Evolutionary conservation across 352 stramenopile species (phyloP), one percentile per base, ranked within the genome.

Genomic region (Phytopythium oedochilum): DNA sequence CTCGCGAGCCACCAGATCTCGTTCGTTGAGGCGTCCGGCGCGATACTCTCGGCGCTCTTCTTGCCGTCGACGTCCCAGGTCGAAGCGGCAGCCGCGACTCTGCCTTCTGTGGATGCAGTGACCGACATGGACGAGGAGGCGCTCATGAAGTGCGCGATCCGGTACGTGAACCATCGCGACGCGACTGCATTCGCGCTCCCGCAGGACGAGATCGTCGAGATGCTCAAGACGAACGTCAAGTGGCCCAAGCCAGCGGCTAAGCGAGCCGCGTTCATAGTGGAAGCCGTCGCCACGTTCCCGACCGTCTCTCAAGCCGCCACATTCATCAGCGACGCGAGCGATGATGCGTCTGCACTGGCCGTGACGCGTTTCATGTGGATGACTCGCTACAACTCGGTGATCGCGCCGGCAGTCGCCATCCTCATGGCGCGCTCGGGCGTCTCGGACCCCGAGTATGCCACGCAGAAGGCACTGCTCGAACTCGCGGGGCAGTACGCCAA

Each of bases 191-290:
- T 50, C 23, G 22, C 48, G 12, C 49, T 87, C 12, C 64, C 72
- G 29, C 61, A 58, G 1, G 70, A 67, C 25, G 68, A 81, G 43
- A 68, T 88, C 45, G 66, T 88, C 32, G 80, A 90, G 55, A 70
- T 88, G 71, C 71, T 90, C 25, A 90, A 90, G 62, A 64, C 68
- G 45, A 82, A 87, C 48, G 75, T 90, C 29, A 90, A 90, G 53
- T 88, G 77, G 77, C 71, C 80, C 14, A 88, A 88, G 45, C 73
- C 77, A 1, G 73, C 69, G 35, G 77, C 77, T 51, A 90, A 90
- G 63, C 75, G 77, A 11, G 71, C 85, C 39, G 75, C 75, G 28
- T 57, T 82, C 38, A 82, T 88, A 20, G 64, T 88, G 22, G 80
- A 90, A 49, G 80, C 80, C 1, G 60, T 87, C 25, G 60, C 70